Evolutionary conservation across 2,329 filamentous ascomycete genomes (phyloP), one percentile per base, ranked within the genome.

Genomic region (Penicillium sp.): DNA sequence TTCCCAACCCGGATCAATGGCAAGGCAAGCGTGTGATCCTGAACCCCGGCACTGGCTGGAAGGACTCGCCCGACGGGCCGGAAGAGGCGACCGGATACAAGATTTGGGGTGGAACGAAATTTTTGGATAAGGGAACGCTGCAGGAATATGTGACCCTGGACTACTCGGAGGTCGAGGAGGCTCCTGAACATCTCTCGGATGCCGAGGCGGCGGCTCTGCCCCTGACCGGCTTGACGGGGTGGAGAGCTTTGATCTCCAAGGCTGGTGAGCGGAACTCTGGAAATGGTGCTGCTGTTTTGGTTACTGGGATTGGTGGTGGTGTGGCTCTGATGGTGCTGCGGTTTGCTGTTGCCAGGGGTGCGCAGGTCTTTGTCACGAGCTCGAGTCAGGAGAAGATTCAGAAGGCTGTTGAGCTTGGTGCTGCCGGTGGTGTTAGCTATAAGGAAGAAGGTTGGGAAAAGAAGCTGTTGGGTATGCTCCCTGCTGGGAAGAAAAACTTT

Each of bases 261-360:
- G 83, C 80, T 41, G 80, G 78, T 4, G 82, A 84, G 57, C 70
- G 72, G 39, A 76, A 76, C 48, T 67, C 72, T 13, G 57, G 65
- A 4, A 59, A 68, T 0, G 88, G 88, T 2, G 74, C 80, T 53
- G 95, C 95, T 64, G 77, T 97, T 3, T 75, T 97, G 28, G 73
- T 97, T 35, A 96, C 92, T 4, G 92, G 92, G 0, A 95, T 97
- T 68, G 92, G 92, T 0, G 92, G 92, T 30, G 92, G 92, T 36
- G 92, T 96, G 1, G 92, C 92, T 29, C 74, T 96, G 47, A 85
- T 88, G 75, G 86, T 81, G 5, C 74, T 96, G 59, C 79, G 89
- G 67, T 95, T 95, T 71, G 90, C 82, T 10, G 82, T 85, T 11
- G 89, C 82, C 9, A 73, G 82, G 57, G 88, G 89, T 31, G 82